A percentile compares a stretch with the other conserved stretches of the same genome.
Evolutionary conservation across 371 early-diverging fungal genomes (phyloP).

Genomic region (Mucor ambiguus): DNA sequence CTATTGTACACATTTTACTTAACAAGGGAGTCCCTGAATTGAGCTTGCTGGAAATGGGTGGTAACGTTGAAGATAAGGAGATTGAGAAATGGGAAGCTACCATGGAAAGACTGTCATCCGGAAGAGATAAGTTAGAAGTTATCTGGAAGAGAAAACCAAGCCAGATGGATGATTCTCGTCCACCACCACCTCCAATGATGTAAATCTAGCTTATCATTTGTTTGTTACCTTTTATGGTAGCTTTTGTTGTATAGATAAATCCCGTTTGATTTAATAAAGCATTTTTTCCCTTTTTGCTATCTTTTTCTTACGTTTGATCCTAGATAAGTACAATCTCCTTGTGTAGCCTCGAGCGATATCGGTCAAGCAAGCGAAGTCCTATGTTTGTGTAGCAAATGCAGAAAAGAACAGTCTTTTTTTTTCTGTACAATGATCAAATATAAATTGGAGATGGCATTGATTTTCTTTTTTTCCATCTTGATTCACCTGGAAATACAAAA

Average conservation of each 20-base stretch:
- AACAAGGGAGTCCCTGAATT: slow-evolving; percentile 49
- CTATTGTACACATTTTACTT: slow-evolving; percentile 47
- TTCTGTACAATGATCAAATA: neutral
- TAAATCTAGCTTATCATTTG: neutral
- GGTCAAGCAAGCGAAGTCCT: neutral
- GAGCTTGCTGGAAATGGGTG: slow-evolving; percentile 58
- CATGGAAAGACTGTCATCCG: slow-evolving; percentile 30
- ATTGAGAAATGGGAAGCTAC: slow-evolving; percentile 52
- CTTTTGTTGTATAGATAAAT: neutral
- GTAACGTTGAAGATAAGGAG: slow-evolving; percentile 54
- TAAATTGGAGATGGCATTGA: neutral
- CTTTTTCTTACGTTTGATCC: neutral
- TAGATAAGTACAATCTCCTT: neutral
- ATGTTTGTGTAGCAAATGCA: neutral
- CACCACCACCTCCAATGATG: slow-evolving; percentile 14
- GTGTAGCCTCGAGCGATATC: neutral
- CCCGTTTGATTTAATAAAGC: neutral
- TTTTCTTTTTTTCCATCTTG: neutral
- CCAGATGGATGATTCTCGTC: slow-evolving; percentile 26
- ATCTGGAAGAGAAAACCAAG: slow-evolving; percentile 37
- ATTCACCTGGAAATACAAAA: neutral
- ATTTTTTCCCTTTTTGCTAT: neutral
- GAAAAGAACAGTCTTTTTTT: slow-evolving; percentile 5
- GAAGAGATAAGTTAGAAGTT: slow-evolving; percentile 26
- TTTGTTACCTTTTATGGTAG: slow-evolving; percentile 3